Percentiles rank a stretch among this genome's conserved stretches.
These are phyloP conservation scores for Talaromyces sp. DNA, from an alignment of 2,329 filamentous ascomycete species.

Conservation along the genomic window DNA sequence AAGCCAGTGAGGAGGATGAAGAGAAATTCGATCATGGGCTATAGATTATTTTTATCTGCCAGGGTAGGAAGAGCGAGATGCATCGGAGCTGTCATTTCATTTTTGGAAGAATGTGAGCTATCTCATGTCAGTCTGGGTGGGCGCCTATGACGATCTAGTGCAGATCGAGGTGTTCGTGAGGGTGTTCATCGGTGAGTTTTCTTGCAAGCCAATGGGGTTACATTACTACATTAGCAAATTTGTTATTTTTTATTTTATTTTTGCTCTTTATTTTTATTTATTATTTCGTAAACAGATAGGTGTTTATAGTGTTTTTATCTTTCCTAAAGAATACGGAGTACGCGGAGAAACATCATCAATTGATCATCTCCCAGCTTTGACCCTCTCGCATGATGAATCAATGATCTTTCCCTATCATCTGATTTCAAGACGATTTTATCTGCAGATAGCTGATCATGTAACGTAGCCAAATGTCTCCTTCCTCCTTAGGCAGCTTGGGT, in stretches of 20 bases:
- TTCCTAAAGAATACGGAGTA: background rate
- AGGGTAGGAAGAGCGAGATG: background rate
- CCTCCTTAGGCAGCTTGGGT: background rate
- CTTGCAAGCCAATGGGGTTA: conserved; percentile 3
- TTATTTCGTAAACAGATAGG: too few species aligned
- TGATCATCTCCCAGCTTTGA: background rate
- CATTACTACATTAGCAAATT: background rate
- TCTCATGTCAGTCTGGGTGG: conserved; percentile 25
- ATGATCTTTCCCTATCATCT: background rate
- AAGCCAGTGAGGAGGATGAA: background rate
- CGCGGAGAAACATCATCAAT: conserved; percentile 8
- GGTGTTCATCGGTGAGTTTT: conserved; percentile 11
- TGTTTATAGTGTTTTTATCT: background rate
- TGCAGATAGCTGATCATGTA: background rate
- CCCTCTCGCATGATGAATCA: background rate
- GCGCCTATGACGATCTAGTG: conserved; percentile 15
- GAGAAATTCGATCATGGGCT: background rate
- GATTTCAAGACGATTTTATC: background rate
- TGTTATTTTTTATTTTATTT: background rate
- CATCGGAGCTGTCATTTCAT: conserved; percentile 17
- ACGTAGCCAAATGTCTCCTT: background rate
- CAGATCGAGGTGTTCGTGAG: conserved; percentile 17
- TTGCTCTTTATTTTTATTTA: background rate
- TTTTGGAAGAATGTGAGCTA: conserved; percentile 18
- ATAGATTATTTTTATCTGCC: background rate